phyloP scores from a whole-genome alignment of 176 grass and related monocot genomes.

The Stipa capillata region DNA sequence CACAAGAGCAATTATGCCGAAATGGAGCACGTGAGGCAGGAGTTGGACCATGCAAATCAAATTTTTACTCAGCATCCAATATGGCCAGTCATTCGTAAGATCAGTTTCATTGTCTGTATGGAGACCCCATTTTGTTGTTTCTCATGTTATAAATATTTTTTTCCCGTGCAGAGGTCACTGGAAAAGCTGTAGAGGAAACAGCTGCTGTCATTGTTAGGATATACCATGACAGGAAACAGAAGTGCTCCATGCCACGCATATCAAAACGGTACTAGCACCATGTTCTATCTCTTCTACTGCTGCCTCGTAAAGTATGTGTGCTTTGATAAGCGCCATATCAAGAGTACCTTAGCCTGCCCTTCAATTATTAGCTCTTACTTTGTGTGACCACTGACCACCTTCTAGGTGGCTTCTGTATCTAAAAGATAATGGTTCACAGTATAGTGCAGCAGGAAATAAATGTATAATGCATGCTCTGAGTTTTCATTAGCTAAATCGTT shows the following conservation, averaged over 20 bases:
- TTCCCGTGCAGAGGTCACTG: constrained; percentile 74
- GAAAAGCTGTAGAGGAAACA: constrained; percentile 98
- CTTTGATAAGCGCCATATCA: constrained; percentile 9
- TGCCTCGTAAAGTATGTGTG: constrained; percentile 17
- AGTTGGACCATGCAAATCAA: constrained; percentile 59
- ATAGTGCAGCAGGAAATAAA: constrained; percentile 8
- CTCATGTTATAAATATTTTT: constrained; percentile 5
- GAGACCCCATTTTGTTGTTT: not conserved
- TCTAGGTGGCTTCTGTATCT: constrained; percentile 35
- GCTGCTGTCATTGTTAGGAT: constrained; percentile 80
- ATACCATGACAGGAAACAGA: constrained; percentile 78
- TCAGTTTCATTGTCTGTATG: not conserved
- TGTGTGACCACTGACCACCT: constrained; percentile 18
- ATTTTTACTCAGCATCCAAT: constrained; percentile 62
- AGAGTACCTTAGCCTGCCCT: not conserved
- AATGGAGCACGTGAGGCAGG: constrained; percentile 77
- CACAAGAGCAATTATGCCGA: constrained; percentile 76
- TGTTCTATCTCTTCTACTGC: constrained; percentile 26
- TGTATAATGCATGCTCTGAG: not conserved
- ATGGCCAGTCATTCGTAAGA: constrained; percentile 93
- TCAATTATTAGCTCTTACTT: not conserved
- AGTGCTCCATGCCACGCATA: constrained; percentile 82
- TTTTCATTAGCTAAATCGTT: constrained; percentile 1
- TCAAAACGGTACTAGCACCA: constrained; percentile 82
- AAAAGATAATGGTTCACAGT: not conserved